Evolutionary conservation across 441 rosid species (phyloP).

Genomic region (Viola pubescens): DNA sequence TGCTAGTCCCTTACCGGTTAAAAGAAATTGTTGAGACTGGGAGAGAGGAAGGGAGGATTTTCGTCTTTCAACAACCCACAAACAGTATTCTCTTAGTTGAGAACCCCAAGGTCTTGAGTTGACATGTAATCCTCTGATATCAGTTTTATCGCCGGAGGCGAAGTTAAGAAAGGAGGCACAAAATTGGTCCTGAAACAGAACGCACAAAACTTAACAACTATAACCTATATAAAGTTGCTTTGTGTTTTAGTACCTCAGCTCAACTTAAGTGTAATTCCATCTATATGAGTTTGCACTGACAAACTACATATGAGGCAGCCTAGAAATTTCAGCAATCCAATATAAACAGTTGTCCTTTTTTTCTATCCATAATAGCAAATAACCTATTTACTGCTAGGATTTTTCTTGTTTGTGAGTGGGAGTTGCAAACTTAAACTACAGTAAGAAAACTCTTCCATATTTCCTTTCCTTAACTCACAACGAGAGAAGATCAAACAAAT

Average conservation of each 20-base stretch:
- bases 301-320: neutral
- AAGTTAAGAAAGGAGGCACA: constrained; percentile 41
- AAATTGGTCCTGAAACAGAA: constrained; percentile 46
- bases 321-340: neutral
- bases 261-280: neutral
- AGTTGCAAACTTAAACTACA: neutral
- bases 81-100: constrained; percentile 53
- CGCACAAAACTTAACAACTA: constrained; percentile 12
- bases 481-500: neutral
- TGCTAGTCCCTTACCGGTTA: constrained; percentile 29
- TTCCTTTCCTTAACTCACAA: neutral
- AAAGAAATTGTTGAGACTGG: constrained; percentile 33
- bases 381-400: neutral
- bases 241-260: constrained; percentile 1
- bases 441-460: neutral
- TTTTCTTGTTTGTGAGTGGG: neutral
- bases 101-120: constrained; percentile 47
- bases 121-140: constrained; percentile 27
- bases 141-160: constrained; percentile 33
- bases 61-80: constrained; percentile 38
- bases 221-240: no score
- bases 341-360: neutral
- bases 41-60: constrained; percentile 38
- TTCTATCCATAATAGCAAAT: neutral
- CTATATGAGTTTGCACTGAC: neutral